Evolutionary conservation across 768 basidiomycete species (phyloP).

Genomic region (Paxillus involutus): DNA sequence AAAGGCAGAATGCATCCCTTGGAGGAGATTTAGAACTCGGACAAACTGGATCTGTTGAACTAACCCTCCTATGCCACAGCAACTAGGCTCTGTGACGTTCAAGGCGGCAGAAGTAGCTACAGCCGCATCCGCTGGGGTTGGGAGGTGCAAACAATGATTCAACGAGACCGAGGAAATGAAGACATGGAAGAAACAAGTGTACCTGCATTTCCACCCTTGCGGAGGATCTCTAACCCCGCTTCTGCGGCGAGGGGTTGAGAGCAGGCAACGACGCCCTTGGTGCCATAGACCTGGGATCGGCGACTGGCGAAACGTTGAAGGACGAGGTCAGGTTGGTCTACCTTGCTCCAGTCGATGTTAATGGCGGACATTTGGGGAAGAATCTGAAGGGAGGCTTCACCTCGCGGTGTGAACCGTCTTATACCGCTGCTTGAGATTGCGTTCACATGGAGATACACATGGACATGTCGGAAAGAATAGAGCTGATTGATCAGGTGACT

Average conservation of each 20-base stretch:
- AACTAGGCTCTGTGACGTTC: slow-evolving; percentile 88
- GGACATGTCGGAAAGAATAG: not conserved
- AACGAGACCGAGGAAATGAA: not conserved
- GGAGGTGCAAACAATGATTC: not conserved
- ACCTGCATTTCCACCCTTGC: slow-evolving; percentile 96
- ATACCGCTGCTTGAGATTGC: not conserved
- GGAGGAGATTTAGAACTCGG: slow-evolving; percentile 10
- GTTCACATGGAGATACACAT: not conserved
- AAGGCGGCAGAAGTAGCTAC: slow-evolving; percentile 91
- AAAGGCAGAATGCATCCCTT: slow-evolving; percentile 91
- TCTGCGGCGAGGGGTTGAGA: slow-evolving; percentile 91
- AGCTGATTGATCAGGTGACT: not conserved
- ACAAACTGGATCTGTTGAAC: slow-evolving; percentile 12
- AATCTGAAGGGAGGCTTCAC: not conserved
- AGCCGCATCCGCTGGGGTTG: slow-evolving; percentile 77
- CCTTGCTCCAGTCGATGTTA: slow-evolving; percentile 55
- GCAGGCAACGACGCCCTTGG: slow-evolving; percentile 84
- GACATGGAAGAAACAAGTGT: slow-evolving; percentile 14
- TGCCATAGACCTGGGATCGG: slow-evolving; percentile 82
- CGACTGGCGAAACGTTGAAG: slow-evolving; percentile 80
- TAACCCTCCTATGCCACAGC: slow-evolving; percentile 91
- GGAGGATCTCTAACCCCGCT: slow-evolving; percentile 88
- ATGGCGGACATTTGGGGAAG: slow-evolving; percentile 23
- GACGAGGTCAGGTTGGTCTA: slow-evolving; percentile 64
- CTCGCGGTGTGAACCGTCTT: slow-evolving; percentile 1